These are phyloP conservation scores for Populus hybrid DNA, from an alignment of 441 rosid species.

Conservation along the genomic window DNA sequence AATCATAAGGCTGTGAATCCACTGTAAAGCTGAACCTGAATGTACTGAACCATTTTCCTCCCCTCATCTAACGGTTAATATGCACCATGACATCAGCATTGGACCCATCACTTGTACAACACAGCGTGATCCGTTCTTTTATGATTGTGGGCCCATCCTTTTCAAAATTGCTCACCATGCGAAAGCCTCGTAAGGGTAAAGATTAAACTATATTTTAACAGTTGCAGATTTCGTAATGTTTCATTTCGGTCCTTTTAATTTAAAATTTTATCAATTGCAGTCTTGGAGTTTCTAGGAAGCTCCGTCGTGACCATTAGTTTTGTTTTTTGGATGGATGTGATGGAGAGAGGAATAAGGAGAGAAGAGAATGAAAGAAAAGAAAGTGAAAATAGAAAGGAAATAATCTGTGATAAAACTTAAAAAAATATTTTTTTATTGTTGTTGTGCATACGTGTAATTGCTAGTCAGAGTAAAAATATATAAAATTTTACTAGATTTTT, in stretches of 20 bases:
- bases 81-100: not conserved
- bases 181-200: no score
- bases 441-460: no score
- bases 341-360: no score
- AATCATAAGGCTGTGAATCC: not conserved
- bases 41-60: not conserved
- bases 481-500: no score
- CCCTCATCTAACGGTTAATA: slow-evolving; percentile 3
- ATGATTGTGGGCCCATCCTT: not conserved
- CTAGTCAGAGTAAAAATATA: no score
- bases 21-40: not conserved
- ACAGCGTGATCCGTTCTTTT: not conserved
- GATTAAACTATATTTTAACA: not conserved
- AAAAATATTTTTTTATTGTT: no score
- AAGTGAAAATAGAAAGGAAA: no score
- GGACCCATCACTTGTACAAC: not conserved
- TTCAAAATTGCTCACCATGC: not conserved
- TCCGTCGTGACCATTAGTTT: no score
- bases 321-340: no score
- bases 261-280: not conserved
- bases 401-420: no score
- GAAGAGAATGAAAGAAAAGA: no score
- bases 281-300: not conserved
- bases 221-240: not conserved
- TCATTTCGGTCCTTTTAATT: not conserved